Percentiles rank a stretch among this genome's conserved stretches.
Conservation (phyloP, 202 grass and related monocot genomes). For the Musa balbisiana region DNA sequence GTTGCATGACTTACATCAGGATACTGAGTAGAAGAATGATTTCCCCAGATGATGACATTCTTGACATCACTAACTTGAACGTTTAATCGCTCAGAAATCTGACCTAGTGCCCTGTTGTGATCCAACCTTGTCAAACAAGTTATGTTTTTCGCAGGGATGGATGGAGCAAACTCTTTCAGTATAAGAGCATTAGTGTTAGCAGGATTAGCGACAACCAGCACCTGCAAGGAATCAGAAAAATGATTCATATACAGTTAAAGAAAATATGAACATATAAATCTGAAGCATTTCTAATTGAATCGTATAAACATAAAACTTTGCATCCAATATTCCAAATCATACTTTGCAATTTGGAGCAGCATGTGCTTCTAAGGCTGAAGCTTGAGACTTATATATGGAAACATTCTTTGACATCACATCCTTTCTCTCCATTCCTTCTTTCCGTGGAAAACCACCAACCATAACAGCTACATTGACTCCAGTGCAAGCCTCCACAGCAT, state of each 20-base stretch:
- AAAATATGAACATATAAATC: neutral
- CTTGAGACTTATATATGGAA: constrained; percentile 92
- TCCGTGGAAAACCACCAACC: constrained; percentile 95
- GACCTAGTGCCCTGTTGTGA: constrained; percentile 92
- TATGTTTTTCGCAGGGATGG: constrained; percentile 89
- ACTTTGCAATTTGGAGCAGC: constrained; percentile 93
- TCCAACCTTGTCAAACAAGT: constrained; percentile 90
- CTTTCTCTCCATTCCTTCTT: constrained; percentile 97
- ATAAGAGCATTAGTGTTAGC: constrained; percentile 96
- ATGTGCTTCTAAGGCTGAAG: constrained; percentile 81
- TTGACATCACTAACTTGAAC: constrained; percentile 88
- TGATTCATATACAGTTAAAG: neutral
- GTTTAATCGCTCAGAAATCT: constrained; percentile 67
- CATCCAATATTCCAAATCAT: neutral
- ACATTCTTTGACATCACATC: constrained; percentile 98
- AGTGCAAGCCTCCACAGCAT: constrained; percentile 90
- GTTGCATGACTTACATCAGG: constrained; percentile 94
- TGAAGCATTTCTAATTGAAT: too few species aligned
- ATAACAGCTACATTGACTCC: constrained; percentile 90
- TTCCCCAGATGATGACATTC: constrained; percentile 92
- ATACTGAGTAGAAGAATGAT: constrained; percentile 87
- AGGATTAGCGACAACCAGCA: constrained; percentile 93
- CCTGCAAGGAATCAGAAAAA: constrained; percentile 36
- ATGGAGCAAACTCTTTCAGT: constrained; percentile 94
- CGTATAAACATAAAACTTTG: neutral